Base-by-base conservation (phyloP, 2,329 filamentous ascomycete genomes). In the Hypoxylon sp. region DNA sequence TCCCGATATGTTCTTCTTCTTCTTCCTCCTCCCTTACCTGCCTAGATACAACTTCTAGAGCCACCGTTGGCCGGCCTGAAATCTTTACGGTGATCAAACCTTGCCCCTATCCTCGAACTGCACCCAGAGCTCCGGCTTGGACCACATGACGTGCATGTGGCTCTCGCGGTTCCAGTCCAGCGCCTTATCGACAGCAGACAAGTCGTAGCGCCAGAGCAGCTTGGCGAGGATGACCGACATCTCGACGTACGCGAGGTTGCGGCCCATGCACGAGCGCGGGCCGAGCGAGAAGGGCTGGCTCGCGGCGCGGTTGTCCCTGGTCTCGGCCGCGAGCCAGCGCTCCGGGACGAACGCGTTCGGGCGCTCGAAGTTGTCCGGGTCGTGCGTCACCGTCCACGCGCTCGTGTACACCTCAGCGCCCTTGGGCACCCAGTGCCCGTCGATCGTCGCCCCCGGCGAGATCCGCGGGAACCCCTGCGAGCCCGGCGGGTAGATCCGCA, bases 141-240 rank as follows among this genome's bases (percentile, higher is more conserved):
- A 57, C 74, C 73, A 76, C 37, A 73, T 43, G 3, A 70, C 53
- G 47, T 65, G 71, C 17, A 50, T 62, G 23, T 62, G 61, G 13
- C 67, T 70, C 7, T 72, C 60, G 3, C 40, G 35, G 29, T 76
- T 61, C 74, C 77, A 81, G 43, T 79, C 72, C 2, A 57, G 35
- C 48, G 70, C 60, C 18, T 48, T 50, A 43, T 67, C 50, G 2
- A 71, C 59, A 18, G 75, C 62, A 43, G 73, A 69, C 50, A 77
- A 53, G 33, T 77, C 73, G 45, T 73, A 77, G 6, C 59, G 54
- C 29, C 52, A 76, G 5, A 75, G 9, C 13, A 77, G 42, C 49
- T 75, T 76, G 1, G 73, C 67, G 10, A 77, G 50, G 8, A 73
- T 67, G 1, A 73, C 58, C 3, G 70, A 65, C 67, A 77, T 72